Evolutionary conservation across 495 filamentous ascomycete species (phyloP).

Genomic region (Lentithecium fluviatile): DNA sequence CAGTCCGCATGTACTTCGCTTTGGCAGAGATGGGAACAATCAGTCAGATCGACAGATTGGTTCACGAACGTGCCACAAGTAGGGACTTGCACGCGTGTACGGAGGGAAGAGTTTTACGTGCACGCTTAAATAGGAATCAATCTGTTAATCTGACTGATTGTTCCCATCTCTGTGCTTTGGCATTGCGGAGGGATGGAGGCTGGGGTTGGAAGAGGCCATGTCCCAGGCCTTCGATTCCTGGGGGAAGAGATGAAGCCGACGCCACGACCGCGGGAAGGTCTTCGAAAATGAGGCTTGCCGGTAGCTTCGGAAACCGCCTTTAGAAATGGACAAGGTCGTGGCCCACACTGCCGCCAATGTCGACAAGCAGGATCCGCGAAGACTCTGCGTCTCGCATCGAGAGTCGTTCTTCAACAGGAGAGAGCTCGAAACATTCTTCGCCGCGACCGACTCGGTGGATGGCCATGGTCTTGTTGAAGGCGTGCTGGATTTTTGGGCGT

Average conservation of each 20-base stretch:
- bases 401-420: neutral
- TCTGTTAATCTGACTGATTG: no score
- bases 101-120: no score
- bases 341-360: conserved; percentile 4
- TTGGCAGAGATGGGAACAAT: no score
- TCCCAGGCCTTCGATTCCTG: neutral
- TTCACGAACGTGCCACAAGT: no score
- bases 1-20: conserved; percentile 8
- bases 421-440: neutral
- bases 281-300: neutral
- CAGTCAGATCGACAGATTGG: no score
- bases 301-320: neutral
- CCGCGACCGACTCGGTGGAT: neutral
- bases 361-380: neutral
- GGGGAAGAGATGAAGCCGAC: neutral
- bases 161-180: no score
- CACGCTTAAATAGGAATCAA: no score
- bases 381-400: neutral
- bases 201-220: conserved; percentile 8
- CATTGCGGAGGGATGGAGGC: neutral
- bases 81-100: no score
- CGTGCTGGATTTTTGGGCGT: neutral
- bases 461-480: conserved; percentile 2
- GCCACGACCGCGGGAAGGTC: neutral
- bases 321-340: neutral